Base-by-base conservation (phyloP, 768 basidiomycete species). In the Flagelloscypha sp. region DNA sequence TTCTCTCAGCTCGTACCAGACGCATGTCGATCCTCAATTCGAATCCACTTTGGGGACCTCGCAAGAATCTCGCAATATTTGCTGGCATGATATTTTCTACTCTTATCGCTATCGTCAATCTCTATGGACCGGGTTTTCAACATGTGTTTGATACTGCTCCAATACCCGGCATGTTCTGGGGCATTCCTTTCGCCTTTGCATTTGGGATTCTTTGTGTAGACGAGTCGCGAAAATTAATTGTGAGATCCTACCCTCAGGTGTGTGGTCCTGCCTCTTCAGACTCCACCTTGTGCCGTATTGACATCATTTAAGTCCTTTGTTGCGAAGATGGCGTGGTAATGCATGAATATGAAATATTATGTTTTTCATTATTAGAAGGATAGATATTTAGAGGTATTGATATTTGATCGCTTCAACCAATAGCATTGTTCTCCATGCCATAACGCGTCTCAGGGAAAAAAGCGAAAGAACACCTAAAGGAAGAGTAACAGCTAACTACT, bases 131-230 rank as follows among this genome's bases (percentile, higher is more conserved):
- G 5, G 67, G 67, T 2, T 42, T 72, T n/a, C 63, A 69, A 35
- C 17, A 28, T 0, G 64, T 70, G 17, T 72, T 72, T 33, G 23
- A 21, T 2, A 72, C 68, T 3, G 47, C 60, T 2, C 61, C 63
- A 5, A 68, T 70, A 18, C 68, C 64, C 2, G 47, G 54, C 2
- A 66, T 61, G 59, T 72, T 68, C 48, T 72, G 70, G 70, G 56
- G 65, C 10, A 52, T 66, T 19, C 68, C 70, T 2, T 63, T 70
- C 36, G 55, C 50, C 2, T 66, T 70, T 24, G 70, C 63, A 2
- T 28, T 62, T 9, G 65, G 47, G 1, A 50, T 72, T 5, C 43
- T 72, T 35, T 48, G 47, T 5, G 44, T 68, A 29, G 69, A 72
- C 33, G 70, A 72, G 42, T 37, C 58, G 1, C 55, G 69, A 17